Base-by-base conservation (phyloP, 345 rosid species). In the Reutealis trisperma region DNA sequence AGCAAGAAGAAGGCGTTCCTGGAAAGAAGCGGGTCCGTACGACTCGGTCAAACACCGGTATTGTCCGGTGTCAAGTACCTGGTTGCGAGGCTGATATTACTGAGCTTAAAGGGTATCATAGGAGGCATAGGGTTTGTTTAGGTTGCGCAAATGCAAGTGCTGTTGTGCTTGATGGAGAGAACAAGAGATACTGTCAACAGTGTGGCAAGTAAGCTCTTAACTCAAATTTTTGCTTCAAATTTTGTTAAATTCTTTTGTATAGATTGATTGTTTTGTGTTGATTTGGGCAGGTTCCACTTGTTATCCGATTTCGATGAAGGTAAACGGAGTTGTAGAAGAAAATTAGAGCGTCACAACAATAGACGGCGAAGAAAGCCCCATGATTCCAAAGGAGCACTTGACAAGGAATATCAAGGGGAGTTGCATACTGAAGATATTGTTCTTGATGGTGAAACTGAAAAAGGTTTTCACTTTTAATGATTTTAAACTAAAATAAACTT, bases 111-210 rank as follows among this genome's bases (percentile, higher is more conserved):
- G 99, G 99, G 16, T 96, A 96, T 52, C 98, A 96, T 75, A 85
- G 59, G 82, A 84, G 98, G 76, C 98, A 96, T 76, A 87, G 93
- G 87, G 93, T 96, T 80, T 96, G 99, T 66, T 87, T 96, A 22
- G 80, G 89, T 41, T 96, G 98, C 78, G 99, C 97, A 4, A 89
- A 86, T 80, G 89, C 98, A 0, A 76, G 79, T 25, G 44, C 83
- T 52, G 97, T 94, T 65, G 62, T 85, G 61, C 82, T 96, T 55
- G 93, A 92, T 1, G 94, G 95, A 27, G 90, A 87, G 55, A 80
- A 74, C 66, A 96, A 89, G 89, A 88, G 99, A 90, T 96, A 96
- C 82, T 96, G 99, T 72, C 99, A 96, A 79, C 99, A 96, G 95
- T 96, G 99, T 81, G 98, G 97, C 87, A 96, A 96, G 99, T 96